A percentile compares a stretch with the other conserved stretches of the same genome.
phyloP scores from a whole-genome alignment of 768 basidiomycete species.

The Trametes cinnabarina region DNA sequence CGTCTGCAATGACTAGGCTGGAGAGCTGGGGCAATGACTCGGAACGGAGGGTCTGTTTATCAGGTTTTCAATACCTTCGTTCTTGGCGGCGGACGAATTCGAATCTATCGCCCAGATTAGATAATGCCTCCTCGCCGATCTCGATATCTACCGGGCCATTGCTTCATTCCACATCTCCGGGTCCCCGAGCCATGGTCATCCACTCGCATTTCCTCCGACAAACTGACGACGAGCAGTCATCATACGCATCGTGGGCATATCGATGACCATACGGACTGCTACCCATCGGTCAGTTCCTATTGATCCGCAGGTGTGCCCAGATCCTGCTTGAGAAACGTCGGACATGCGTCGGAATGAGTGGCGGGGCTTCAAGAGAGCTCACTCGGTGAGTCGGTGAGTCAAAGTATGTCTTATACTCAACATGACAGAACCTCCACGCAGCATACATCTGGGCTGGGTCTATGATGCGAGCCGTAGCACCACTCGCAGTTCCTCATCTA shows the following conservation, averaged over 20 bases:
- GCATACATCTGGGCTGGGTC: too few species aligned
- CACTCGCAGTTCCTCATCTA: slow-evolving; percentile 25
- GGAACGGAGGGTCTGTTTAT: slow-evolving; percentile 13
- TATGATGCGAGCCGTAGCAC: too few species aligned
- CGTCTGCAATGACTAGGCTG: not conserved
- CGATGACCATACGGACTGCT: too few species aligned
- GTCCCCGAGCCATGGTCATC: not conserved
- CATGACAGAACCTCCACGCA: too few species aligned
- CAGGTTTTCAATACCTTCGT: not conserved
- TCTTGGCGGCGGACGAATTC: not conserved
- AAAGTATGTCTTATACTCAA: too few species aligned
- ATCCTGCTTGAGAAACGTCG: not conserved
- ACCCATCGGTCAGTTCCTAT: too few species aligned
- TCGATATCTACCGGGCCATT: not conserved
- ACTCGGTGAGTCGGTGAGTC: too few species aligned
- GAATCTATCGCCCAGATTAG: slow-evolving; percentile 13
- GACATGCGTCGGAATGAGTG: not conserved
- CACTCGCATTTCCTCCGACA: slow-evolving; percentile 6
- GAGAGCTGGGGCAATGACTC: slow-evolving; percentile 13
- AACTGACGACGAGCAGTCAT: not conserved
- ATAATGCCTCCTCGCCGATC: slow-evolving; percentile 6
- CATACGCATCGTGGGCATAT: too few species aligned
- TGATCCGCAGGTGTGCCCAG: too few species aligned
- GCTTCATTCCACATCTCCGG: slow-evolving; percentile 5
- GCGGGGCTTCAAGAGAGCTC: too few species aligned